phyloP scores from a whole-genome alignment of 2,329 filamentous ascomycete genomes.

The Penicillium sp. region DNA sequence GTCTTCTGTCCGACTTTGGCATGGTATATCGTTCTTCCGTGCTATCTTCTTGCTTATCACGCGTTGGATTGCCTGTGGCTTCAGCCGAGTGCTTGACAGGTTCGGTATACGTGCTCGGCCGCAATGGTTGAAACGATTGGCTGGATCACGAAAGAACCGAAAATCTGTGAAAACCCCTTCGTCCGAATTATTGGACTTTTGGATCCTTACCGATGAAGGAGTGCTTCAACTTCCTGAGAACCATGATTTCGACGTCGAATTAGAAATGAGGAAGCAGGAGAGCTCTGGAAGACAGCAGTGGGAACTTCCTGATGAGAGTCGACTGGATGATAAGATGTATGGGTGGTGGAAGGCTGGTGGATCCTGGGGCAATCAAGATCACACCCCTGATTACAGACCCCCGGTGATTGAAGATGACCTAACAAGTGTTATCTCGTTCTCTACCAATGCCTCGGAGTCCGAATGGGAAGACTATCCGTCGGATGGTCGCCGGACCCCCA shows the following conservation, averaged over 20 bases:
- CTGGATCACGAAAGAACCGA: constrained; percentile 29
- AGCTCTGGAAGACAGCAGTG: constrained; percentile 42
- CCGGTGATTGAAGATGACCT: constrained; percentile 62
- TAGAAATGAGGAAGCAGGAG: constrained; percentile 68
- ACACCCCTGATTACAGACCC: constrained; percentile 74
- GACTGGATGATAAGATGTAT: constrained; percentile 74
- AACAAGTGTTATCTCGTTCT: constrained; percentile 76
- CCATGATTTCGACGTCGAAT: constrained; percentile 76
- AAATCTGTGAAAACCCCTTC: constrained; percentile 10
- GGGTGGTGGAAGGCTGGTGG: constrained; percentile 80
- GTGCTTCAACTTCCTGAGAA: constrained; percentile 58
- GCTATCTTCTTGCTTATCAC: constrained; percentile 69
- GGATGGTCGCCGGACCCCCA: constrained; percentile 67
- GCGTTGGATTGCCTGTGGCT: constrained; percentile 57
- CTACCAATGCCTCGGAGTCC: constrained; percentile 52
- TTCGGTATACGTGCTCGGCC: constrained; percentile 65
- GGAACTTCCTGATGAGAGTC: constrained; percentile 58
- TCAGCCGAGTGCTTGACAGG: constrained; percentile 56
- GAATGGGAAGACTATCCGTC: constrained; percentile 50
- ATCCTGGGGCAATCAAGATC: constrained; percentile 80
- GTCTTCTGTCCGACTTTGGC: constrained; percentile 72
- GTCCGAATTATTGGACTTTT: constrained; percentile 50
- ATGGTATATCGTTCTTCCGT: constrained; percentile 71
- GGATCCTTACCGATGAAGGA: constrained; percentile 55
- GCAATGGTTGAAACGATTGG: constrained; percentile 56